Base-by-base conservation (phyloP, 495 filamentous ascomycete genomes). In the Apodospora peruviana region DNA sequence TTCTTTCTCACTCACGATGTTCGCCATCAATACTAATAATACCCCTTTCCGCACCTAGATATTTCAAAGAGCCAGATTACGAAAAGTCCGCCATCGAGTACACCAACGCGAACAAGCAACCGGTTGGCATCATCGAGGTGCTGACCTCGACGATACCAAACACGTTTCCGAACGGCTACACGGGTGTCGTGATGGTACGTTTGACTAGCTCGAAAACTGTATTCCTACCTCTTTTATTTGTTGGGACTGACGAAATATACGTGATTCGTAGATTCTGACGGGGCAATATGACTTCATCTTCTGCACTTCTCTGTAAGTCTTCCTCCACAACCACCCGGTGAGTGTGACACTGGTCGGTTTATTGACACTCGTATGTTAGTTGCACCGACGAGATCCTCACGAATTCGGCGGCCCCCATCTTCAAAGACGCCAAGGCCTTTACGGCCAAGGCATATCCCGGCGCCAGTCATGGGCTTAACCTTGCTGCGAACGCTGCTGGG, bases 231-330 rank as follows among this genome's bases (percentile, higher is more conserved):
- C n/a, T n/a, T n/a, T n/a, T n/a, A n/a, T n/a, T n/a, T n/a, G n/a
- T n/a, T n/a, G n/a, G n/a, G n/a, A n/a, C n/a, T n/a, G n/a, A n/a
- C n/a, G n/a, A n/a, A 19, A 5, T 40, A 40, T 40, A 9, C 5
- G n/a, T 39, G 19, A 39, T 39, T 45, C 17, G 11, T 20, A 55
- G 54, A 45, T 61, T 22, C 60, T 70, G 29, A 55, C 66, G 3
- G 64, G 59, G 1, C 44, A 69, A 40, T 50, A 36, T 27, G 64
- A 67, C 46, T 66, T 66, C 43, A 69, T 69, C 25, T 63, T 65
- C 24, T 69, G 66, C 45, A 58, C 50, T 32, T 59, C 60, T 12
- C 50, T 57, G 53, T 56, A 45, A 44, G 53, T 20, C n/a, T 32
- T 7, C 27, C 7, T 7, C 27, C 27, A 7, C 27, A 14, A 32